Evolutionary conservation across 345 rosid genomes (phyloP), one percentile per base, ranked within the genome.

Genomic region (Geranium brycei): DNA sequence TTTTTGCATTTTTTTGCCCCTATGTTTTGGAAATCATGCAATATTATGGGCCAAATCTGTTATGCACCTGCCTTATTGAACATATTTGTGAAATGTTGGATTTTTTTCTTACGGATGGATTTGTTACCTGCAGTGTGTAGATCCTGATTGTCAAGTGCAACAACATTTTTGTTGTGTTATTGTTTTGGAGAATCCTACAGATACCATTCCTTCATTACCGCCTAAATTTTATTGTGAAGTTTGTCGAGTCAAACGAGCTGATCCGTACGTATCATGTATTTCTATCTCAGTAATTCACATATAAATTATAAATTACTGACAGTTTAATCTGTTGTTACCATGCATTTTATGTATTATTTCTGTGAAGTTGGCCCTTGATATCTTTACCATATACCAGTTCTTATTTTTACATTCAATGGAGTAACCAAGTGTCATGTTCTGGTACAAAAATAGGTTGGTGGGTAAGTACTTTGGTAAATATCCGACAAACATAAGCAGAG

Each of bases 131-230:
- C 79, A 78, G 82, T 78, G 82, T 58, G 61, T 19, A 28, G 82
- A 67, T 70, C 79, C 77, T 16, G 62, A 11, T 17, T 78, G 82
- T 51, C 70, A 47, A 57, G 82, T 74, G 28, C 62, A 63, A 66
- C 82, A 78, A 63, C 82, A 78, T 70, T 31, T 55, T 72, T 31
- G 64, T 62, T 78, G 82, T 57, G 82, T 78, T 65, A 64, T 71
- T 35, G 13, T 74, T 62, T 68, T 71, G 0, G 76, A 69, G 63
- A 78, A 69, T 47, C 61, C 71, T 51, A 60, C 47, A 69, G 79
- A 72, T 11, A 64, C 31, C 60, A 57, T 59, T 62, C 65, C 64
- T 56, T 64, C 47, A 58, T 1, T 64, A 40, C 74, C 77, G 5
- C 31, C 73, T 59, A 47, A 10, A 32, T 78, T 66, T 67, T 68